Percentiles rank a stretch among this genome's conserved stretches.
These are phyloP conservation scores for Pythium dissotocum DNA, from an alignment of 352 stramenopile genomes.

Conservation along the genomic window DNA sequence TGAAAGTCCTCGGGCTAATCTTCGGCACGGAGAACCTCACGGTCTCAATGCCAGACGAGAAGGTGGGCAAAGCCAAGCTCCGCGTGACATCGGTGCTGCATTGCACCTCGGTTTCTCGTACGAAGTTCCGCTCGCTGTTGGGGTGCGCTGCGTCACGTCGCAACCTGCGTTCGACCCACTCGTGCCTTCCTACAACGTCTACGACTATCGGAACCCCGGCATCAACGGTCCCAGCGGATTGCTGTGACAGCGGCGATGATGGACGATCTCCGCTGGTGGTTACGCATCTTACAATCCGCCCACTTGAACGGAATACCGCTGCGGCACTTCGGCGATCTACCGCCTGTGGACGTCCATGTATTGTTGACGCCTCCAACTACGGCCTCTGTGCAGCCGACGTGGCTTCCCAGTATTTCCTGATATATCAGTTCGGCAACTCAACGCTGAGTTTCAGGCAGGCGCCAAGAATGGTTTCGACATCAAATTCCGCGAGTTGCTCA, in stretches of 20 bases:
- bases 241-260: too few species aligned
- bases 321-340: too few species aligned
- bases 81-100: neutral
- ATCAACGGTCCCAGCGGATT: too few species aligned
- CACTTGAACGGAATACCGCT: too few species aligned
- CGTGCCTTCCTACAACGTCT: constrained; percentile 22
- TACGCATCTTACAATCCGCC: too few species aligned
- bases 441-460: neutral
- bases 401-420: too few species aligned
- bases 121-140: constrained; percentile 19
- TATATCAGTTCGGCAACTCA: too few species aligned
- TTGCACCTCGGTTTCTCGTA: neutral
- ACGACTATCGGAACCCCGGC: neutral
- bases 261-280: constrained; percentile 28
- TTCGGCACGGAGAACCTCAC: constrained; percentile 18
- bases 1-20: constrained; percentile 20
- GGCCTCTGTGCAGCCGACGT: too few species aligned
- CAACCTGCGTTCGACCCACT: constrained; percentile 21
- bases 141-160: constrained; percentile 23
- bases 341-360: too few species aligned
- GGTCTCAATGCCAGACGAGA: constrained; percentile 20
- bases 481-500: constrained; percentile 28
- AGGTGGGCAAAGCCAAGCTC: constrained; percentile 19
- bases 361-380: too few species aligned
- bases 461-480: constrained; percentile 26